Conservation (phyloP, 331 rosid species). For the Ulmus americana region DNA sequence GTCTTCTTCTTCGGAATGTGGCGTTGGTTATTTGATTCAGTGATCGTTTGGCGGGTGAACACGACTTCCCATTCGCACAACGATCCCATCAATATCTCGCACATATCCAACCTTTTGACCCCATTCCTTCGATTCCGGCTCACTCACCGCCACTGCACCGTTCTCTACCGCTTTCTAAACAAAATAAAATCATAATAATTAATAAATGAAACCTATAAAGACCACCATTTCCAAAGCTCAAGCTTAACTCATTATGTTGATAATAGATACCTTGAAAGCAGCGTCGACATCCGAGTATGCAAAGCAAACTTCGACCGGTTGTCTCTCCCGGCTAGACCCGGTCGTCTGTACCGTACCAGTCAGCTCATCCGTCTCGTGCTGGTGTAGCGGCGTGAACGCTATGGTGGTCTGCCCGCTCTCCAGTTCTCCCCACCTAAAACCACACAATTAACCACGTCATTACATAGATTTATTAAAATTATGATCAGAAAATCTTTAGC, state of each 20-base stretch:
- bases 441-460: neutral
- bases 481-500: neutral
- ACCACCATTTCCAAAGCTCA: neutral
- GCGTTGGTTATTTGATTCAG: neutral
- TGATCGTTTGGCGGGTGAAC: conserved; percentile 36
- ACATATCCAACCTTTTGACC: conserved; percentile 85
- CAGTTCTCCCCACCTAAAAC: conserved; percentile 76
- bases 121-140: conserved; percentile 73
- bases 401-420: conserved; percentile 68
- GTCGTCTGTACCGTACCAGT: conserved; percentile 52
- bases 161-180: conserved; percentile 72
- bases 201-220: too few relatives aligned
- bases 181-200: too few relatives aligned
- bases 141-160: conserved; percentile 63
- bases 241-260: neutral
- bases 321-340: conserved; percentile 35
- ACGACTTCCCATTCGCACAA: conserved; percentile 67
- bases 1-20: too few relatives aligned
- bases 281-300: conserved; percentile 62
- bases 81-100: conserved; percentile 64
- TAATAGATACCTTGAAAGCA: conserved; percentile 50
- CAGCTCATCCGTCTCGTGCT: conserved; percentile 65
- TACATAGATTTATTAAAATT: neutral
- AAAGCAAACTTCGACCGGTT: conserved; percentile 61
- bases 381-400: conserved; percentile 73